Evolutionary conservation across 2,329 filamentous ascomycete genomes (phyloP), one percentile per base, ranked within the genome.

Genomic region (Hypoxylon sp.): DNA sequence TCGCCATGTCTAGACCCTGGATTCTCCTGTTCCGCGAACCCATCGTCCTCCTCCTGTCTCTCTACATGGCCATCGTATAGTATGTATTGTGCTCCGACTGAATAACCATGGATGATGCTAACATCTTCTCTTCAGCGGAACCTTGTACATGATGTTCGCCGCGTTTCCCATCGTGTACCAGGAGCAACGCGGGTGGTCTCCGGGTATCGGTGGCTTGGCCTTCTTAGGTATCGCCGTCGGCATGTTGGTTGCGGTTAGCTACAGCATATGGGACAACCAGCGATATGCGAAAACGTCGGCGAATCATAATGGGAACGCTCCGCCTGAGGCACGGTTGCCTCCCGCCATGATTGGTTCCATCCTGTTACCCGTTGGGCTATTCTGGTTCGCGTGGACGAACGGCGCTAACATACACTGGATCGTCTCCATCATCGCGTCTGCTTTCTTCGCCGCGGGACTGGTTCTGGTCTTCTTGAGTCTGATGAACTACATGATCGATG

Each of bases 351-450:
- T 91, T 33, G 91, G 89, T 8, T 85, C 85, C 12, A 75, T 91
- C 18, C 79, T 84, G 2, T 79, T 93, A 2, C 90, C 90, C 2
- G 74, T 89, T 16, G 87, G 88, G 3, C 79, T 91, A 16, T 90
- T 91, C 80, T 87, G 86, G 82, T 90, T 91, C 70, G 89, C 88
- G 1, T 91, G 89, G 89, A 91, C 89, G 0, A 88, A 87, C 70
- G 80, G 78, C 12, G 79, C 82, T 0, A 76, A 76, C 1, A 80
- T 89, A 7, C 85, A 85, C 72, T 88, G 80, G 79, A 81, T 83
- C 51, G 83, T 89, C 74, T 75, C 75, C 12, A 77, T 77, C 52
- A 64, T 74, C 24, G 75, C 70, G 2, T 74, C 74, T 5, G 75
- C 77, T 20, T 72, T 80, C 30, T 82, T 81, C 59, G 78, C 74